Evolutionary conservation across 2,329 filamentous ascomycete genomes (phyloP), one percentile per base, ranked within the genome.

Genomic region (Penicillium sp.): DNA sequence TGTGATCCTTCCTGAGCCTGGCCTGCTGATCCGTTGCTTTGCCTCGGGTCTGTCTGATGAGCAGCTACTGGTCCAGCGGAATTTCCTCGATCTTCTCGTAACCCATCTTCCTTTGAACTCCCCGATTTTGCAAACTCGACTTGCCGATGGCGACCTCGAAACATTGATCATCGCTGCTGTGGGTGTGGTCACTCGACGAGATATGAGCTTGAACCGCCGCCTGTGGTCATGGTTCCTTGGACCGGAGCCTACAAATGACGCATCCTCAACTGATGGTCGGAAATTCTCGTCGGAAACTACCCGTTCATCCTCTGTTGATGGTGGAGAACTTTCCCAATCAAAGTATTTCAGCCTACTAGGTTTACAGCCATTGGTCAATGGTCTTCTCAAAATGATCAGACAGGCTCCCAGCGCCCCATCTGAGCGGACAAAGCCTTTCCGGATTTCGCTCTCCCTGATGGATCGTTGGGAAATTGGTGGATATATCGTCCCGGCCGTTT

Each of bases 391-490:
- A 41, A 87, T 95, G 83, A 86, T 97, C 53, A 78, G 80, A 41
- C 73, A 77, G 15, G 71, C 76, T 37, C 74, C 75, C 38, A 67
- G 62, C 4, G 75, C 76, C 47, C 80, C 87, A 1, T 69, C 79
- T 0, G 89, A 95, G 62, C 80, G 84, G 66, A 89, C 90, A 18
- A 84, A 84, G 33, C 92, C 93, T 0, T 96, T 95, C 65, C 84
- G 91, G 49, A 89, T 97, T 55, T 95, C 90, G 62, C 79, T 97
- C 2, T 96, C 95, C 13, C 76, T 98, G 45, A 97, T 98, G 93
- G 93, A 98, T 71, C 84, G 91, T 50, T 97, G 90, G 91, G 93
- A 98, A 67, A 92, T 98, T 57, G 93, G 93, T 27, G 89, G 89
- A 1, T 78, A 92, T 15, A 84, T 98, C 41, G 86, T 97, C 1